phyloP scores from a whole-genome alignment of 148 eudicot genomes.

The Tetragonia tetragonoides region DNA sequence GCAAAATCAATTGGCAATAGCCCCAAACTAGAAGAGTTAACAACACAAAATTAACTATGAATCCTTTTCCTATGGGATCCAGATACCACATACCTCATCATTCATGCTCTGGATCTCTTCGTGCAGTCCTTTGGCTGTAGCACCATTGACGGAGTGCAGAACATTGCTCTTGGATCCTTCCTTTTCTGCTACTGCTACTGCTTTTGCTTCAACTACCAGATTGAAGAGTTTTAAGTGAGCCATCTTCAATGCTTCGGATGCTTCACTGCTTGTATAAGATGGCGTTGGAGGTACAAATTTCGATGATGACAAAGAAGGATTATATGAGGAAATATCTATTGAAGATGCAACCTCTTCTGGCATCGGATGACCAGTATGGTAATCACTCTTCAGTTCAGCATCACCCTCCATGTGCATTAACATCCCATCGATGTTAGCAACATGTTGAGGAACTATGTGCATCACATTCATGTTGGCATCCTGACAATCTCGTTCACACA shows the following conservation, averaged over 20 bases:
- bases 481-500: neutral
- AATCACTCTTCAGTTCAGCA: neutral
- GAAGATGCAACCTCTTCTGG: neutral
- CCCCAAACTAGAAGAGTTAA: neutral
- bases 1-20: neutral
- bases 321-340: slow-evolving; percentile 11
- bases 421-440: neutral
- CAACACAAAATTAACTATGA: neutral
- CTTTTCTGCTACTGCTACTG: neutral
- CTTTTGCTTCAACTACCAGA: slow-evolving; percentile 9
- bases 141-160: neutral
- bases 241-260: neutral
- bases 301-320: slow-evolving; percentile 8
- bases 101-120: slow-evolving; percentile 9
- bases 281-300: neutral
- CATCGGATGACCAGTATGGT: neutral
- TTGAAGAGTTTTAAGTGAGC: neutral
- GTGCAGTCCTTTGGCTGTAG: neutral
- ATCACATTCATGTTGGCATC: neutral
- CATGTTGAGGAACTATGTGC: neutral
- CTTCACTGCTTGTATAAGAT: neutral
- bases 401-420: neutral
- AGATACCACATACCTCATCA: slow-evolving; percentile 20
- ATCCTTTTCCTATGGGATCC: neutral
- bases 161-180: neutral